Evolutionary conservation across 2,329 filamentous ascomycete species (phyloP), one percentile per base, ranked within the genome.

Genomic region (Colletotrichum nymphaeae): DNA sequence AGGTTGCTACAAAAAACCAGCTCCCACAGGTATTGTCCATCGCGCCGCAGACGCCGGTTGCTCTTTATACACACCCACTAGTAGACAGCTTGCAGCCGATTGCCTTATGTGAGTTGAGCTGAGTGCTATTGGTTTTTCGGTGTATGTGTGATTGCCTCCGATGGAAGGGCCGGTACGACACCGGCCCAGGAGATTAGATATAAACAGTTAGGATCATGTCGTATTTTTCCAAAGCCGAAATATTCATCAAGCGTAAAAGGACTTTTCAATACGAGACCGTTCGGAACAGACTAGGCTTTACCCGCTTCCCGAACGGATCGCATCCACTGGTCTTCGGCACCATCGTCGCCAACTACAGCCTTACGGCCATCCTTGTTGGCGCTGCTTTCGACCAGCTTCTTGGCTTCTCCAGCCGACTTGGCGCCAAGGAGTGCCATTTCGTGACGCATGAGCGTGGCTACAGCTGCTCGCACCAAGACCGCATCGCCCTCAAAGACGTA

Each of bases 401-500:
- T 81, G 6, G 90, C 83, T 63, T 89, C 88, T 0, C 80, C 81
- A 0, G 82, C 77, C 2, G 81, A 86, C 75, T 83, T 84, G 12
- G 86, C 83, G 9, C 85, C 83, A 1, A 91, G 83, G 3, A 91
- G 80, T 1, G 83, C 79, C 82, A 88, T 88, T 77, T 91, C 89
- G 22, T 84, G 84, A 35, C 85, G 83, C 5, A 89, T 76, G 24
- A 97, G 81, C 22, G 94, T 84, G 0, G 92, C 94, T 0, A 95
- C 91, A 0, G 90, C 93, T 1, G 93, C 93, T 0, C 93, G 86
- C 7, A 96, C 88, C 0, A 95, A 84, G 1, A 94, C 86, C 1
- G 89, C 86, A 75, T 97, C 94, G 30, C 94, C 93, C 79, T 97
- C 94, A 76, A 97, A 95, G 3, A 94, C 91, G 76, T 94, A 95